Conservation (phyloP, 305 asterid genomes). For the Andrographis paniculata region DNA sequence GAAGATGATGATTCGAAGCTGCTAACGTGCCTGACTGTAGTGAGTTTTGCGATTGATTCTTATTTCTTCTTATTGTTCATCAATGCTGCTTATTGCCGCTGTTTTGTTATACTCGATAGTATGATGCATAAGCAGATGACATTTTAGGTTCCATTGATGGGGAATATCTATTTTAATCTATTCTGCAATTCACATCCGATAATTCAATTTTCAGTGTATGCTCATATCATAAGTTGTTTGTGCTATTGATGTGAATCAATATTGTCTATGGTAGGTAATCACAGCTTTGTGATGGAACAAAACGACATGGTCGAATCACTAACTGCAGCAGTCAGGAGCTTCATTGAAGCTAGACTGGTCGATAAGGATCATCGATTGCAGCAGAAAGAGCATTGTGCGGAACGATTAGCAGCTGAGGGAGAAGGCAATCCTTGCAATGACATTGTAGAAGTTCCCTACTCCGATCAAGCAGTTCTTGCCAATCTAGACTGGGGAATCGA, state of each 20-base stretch:
- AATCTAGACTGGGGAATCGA: constrained; percentile 90
- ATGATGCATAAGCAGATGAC: too few relatives aligned
- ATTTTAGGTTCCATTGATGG: too few relatives aligned
- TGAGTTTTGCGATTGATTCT: too few relatives aligned
- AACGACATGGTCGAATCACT: constrained; percentile 48
- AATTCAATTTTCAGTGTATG: too few relatives aligned
- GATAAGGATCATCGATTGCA: constrained; percentile 41
- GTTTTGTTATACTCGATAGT: too few relatives aligned
- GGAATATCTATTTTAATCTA: too few relatives aligned
- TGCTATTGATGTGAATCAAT: constrained; percentile 28
- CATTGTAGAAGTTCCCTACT: constrained; percentile 49
- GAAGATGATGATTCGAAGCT: too few relatives aligned
- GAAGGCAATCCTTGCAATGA: constrained; percentile 31
- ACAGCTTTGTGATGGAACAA: constrained; percentile 53
- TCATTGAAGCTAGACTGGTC: constrained; percentile 51
- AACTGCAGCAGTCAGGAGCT: constrained; percentile 39
- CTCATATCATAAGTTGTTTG: constrained; percentile 1
- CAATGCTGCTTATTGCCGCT: too few relatives aligned
- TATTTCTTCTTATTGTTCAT: too few relatives aligned
- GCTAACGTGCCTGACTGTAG: too few relatives aligned
- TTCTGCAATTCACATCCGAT: too few relatives aligned
- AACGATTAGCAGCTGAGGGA: constrained; percentile 71
- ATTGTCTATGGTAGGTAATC: too few relatives aligned
- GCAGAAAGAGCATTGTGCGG: constrained; percentile 78
- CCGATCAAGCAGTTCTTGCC: constrained; percentile 81